Conservation (phyloP, 2,329 filamentous ascomycete species). For the Aspergillus sp. region DNA sequence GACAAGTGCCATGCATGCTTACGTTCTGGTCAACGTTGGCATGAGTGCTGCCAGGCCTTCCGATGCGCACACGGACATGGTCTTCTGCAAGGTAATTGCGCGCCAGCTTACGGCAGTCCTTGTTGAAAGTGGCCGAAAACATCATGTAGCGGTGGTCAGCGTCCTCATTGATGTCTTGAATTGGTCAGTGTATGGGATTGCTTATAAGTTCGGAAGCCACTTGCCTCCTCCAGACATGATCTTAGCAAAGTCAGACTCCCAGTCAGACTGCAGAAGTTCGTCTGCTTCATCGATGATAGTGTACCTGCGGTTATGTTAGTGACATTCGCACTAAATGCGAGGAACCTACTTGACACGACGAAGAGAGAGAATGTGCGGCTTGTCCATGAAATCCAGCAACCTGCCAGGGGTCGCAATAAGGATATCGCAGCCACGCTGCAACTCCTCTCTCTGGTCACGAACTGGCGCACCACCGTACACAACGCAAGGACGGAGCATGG, state of each 20-base stretch:
- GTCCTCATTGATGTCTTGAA: constrained; percentile 70
- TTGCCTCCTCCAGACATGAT: constrained; percentile 80
- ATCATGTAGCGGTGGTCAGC: constrained; percentile 71
- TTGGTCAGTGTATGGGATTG: constrained; percentile 23
- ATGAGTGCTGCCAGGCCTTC: constrained; percentile 81
- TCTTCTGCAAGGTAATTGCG: constrained; percentile 72
- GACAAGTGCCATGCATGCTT: constrained; percentile 18
- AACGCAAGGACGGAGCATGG: constrained; percentile 89
- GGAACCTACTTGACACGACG: constrained; percentile 67
- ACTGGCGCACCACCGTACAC: constrained; percentile 80
- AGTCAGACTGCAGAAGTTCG: constrained; percentile 80
- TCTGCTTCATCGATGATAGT: constrained; percentile 92
- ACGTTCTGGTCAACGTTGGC: constrained; percentile 75
- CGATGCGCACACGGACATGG: constrained; percentile 79
- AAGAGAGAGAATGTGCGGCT: constrained; percentile 68
- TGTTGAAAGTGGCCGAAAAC: constrained; percentile 94
- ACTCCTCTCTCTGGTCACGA: constrained; percentile 68
- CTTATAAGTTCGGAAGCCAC: neutral
- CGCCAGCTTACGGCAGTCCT: constrained; percentile 73
- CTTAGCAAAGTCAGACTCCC: constrained; percentile 72
- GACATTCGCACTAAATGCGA: neutral
- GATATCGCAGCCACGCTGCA: constrained; percentile 83
- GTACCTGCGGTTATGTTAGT: constrained; percentile 44
- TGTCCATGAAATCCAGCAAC: constrained; percentile 78
- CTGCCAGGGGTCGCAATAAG: constrained; percentile 87